These are phyloP conservation scores for Coelastrella sp. DNA, from an alignment of 139 green algal species.

Conservation along the genomic window DNA sequence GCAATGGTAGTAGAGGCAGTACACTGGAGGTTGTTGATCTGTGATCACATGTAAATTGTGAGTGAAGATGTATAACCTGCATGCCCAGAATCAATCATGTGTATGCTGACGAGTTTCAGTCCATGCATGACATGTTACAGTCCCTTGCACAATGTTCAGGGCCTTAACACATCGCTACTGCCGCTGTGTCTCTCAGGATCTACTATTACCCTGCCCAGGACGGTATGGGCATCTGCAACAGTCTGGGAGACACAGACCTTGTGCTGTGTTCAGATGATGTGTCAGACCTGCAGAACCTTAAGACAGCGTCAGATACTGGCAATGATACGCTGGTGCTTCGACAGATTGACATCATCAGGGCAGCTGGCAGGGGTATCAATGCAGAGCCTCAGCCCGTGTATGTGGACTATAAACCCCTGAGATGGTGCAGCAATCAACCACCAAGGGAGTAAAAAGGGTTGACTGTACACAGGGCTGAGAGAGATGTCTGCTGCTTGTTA, in stretches of 20 bases:
- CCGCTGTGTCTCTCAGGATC: slow-evolving; percentile 9
- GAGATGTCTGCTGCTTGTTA: too few species aligned
- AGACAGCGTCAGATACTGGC: neutral
- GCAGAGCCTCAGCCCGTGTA: neutral
- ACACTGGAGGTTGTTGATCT: neutral
- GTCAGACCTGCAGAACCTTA: neutral
- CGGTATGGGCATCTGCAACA: slow-evolving; percentile 11
- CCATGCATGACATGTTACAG: neutral
- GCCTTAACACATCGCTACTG: neutral
- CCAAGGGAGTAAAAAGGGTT: neutral
- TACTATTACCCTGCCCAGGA: slow-evolving; percentile 28
- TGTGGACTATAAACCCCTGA: neutral
- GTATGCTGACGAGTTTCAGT: neutral
- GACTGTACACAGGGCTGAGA: too few species aligned
- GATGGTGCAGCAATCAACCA: neutral
- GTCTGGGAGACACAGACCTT: neutral
- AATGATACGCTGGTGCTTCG: neutral
- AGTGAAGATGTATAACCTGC: too few species aligned
- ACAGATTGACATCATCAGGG: neutral
- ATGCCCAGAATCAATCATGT: too few species aligned
- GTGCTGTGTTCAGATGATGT: neutral
- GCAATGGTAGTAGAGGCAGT: neutral
- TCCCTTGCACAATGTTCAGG: neutral
- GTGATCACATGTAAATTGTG: neutral
- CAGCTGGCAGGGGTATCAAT: neutral